A percentile compares a stretch with the other conserved stretches of the same genome.
Conservation (phyloP, 2,329 filamentous ascomycete genomes). For the Fusarium cicatricum region DNA sequence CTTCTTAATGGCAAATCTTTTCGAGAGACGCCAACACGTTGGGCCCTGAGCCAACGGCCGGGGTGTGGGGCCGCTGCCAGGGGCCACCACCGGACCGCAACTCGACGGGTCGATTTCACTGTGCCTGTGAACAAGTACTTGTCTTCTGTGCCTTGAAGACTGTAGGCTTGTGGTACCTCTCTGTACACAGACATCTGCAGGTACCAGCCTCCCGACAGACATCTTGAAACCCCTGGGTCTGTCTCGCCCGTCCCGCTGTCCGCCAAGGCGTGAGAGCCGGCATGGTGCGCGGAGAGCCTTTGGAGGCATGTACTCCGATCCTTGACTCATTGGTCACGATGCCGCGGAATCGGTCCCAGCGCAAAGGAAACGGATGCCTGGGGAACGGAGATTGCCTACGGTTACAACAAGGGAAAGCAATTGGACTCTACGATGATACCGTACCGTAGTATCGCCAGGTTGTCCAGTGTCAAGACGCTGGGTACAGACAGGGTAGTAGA, state of each 20-base stretch:
- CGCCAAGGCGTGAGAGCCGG: slow-evolving; percentile 21
- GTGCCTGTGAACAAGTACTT: slow-evolving; percentile 25
- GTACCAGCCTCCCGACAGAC: slow-evolving; percentile 26
- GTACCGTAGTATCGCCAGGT: slow-evolving; percentile 30
- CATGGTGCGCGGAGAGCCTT: slow-evolving; percentile 10
- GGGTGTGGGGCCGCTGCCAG: slow-evolving; percentile 40
- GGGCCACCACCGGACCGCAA: slow-evolving; percentile 26
- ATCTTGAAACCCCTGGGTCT: slow-evolving; percentile 31
- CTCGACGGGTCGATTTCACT: slow-evolving; percentile 25
- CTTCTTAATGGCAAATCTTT: slow-evolving; percentile 20
- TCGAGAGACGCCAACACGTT: slow-evolving; percentile 32
- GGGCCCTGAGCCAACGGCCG: slow-evolving; percentile 36
- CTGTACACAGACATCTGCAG: slow-evolving; percentile 24
- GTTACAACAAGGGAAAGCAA: background rate
- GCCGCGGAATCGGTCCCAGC: slow-evolving; percentile 34
- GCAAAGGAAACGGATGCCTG: slow-evolving; percentile 30
- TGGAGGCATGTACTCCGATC: too few relatives aligned
- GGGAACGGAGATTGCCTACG: slow-evolving; percentile 35
- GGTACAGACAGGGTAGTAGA: too few relatives aligned
- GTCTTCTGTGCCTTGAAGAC: slow-evolving; percentile 31
- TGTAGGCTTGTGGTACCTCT: slow-evolving; percentile 31
- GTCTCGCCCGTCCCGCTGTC: slow-evolving; percentile 23
- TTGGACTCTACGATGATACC: slow-evolving; percentile 16
- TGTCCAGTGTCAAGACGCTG: slow-evolving; percentile 31
- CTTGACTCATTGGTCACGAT: slow-evolving; percentile 23